Evolutionary conservation across 164 flowering plant genomes (phyloP).

Genomic region (Aristolochia fimbriata): DNA sequence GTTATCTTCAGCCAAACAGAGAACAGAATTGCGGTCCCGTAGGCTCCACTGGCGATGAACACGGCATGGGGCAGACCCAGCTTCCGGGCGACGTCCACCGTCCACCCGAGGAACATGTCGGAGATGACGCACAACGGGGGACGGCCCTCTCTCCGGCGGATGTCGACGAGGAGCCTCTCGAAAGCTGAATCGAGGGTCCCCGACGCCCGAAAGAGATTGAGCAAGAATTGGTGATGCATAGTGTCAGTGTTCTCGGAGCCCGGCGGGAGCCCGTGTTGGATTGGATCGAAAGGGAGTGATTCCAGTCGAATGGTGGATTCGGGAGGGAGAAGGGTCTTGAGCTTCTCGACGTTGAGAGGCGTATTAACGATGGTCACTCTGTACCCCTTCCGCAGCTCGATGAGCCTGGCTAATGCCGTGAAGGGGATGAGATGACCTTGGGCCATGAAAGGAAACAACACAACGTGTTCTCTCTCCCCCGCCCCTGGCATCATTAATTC

Average conservation of each 20-base stretch:
- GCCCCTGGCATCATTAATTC: not conserved
- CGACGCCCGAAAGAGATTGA: constrained; percentile 7
- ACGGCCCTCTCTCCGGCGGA: not conserved
- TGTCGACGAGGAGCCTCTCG: constrained; percentile 1
- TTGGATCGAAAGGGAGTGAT: constrained; percentile 10
- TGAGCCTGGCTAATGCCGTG: constrained; percentile 3
- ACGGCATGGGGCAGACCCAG: constrained; percentile 8
- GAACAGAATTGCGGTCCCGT: constrained; percentile 6
- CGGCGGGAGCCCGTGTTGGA: constrained; percentile 13
- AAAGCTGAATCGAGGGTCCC: constrained; percentile 12
- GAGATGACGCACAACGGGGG: constrained; percentile 10
- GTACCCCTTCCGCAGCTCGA: not conserved
- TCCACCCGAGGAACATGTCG: constrained; percentile 10
- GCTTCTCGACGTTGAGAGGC: constrained; percentile 9
- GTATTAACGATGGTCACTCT: constrained; percentile 13
- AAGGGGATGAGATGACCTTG: constrained; percentile 9
- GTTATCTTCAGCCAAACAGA: constrained; percentile 8
- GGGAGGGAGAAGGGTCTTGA: constrained; percentile 2
- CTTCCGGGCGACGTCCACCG: constrained; percentile 3
- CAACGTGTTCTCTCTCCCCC: not conserved
- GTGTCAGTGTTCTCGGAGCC: constrained; percentile 12
- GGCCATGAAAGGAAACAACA: constrained; percentile 11
- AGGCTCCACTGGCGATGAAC: constrained; percentile 10
- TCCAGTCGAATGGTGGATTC: constrained; percentile 4
- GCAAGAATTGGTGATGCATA: not conserved